Base-by-base conservation (phyloP, 352 stramenopile species). In the Phytopythium delawarense region DNA sequence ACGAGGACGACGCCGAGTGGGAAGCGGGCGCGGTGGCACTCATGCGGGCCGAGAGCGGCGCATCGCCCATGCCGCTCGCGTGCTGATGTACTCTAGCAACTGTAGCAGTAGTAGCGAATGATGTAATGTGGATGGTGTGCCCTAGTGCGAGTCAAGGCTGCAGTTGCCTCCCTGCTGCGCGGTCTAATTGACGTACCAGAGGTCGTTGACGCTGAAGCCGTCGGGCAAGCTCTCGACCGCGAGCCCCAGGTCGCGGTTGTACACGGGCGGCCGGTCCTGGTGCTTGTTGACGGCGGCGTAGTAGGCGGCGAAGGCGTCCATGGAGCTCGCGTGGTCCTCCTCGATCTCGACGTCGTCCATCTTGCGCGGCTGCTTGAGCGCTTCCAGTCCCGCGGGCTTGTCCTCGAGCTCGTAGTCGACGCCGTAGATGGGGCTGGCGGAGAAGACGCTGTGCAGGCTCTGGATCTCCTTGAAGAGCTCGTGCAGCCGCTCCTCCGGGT, bases 291-390 rank as follows among this genome's bases (percentile, higher is more conserved):
- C 74, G 9, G 90, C 85, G 1, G 91, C 87, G 52, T 96, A 96
- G 69, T 98, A 98, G 3, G 88, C 88, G 15, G 92, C 90, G 57
- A 97, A 94, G 7, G 85, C 86, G 46, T 95, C 89, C 70, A 89
- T 92, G 45, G 78, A 92, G 62, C 87, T 90, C 34, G 76, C 76
- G 25, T 96, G 78, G 54, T 90, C 81, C 23, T 97, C 87, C 30
- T 97, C 79, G 46, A 98, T 96, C 66, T 96, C 84, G 7, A 96
- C 79, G 63, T 97, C 91, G 71, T 97, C 91, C 50, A 87, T 73
- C 30, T 77, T 79, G 23, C 88, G 71, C 23, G 81, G 78, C 51
- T 92, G 79, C 70, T 88, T 81, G 48, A 94, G 75, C n/a, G 77
- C 65, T 4, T 89, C 76, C 16, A 91, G 54, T 18, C 69, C 74